Percentiles rank a stretch among this genome's conserved stretches.
These are phyloP conservation scores for Endoconidiophora laricicola DNA, from an alignment of 2,329 filamentous ascomycete genomes.

Conservation along the genomic window DNA sequence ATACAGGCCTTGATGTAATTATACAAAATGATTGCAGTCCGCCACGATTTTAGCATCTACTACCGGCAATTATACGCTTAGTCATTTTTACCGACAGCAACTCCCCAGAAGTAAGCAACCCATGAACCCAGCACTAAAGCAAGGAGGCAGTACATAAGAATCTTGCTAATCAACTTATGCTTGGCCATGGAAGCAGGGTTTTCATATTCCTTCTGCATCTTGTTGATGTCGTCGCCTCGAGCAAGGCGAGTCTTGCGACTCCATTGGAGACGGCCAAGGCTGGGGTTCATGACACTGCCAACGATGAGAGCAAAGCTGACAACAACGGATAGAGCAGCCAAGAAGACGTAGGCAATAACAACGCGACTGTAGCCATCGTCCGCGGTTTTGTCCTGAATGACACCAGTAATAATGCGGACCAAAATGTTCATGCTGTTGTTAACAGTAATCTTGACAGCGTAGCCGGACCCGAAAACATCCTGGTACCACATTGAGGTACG, in stretches of 20 bases:
- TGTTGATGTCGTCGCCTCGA: slow-evolving; percentile 27
- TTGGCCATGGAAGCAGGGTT: slow-evolving; percentile 19
- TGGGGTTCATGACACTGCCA: slow-evolving; percentile 23
- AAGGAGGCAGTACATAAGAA: slow-evolving; percentile 27
- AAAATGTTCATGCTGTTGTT: slow-evolving; percentile 49
- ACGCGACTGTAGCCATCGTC: slow-evolving; percentile 38
- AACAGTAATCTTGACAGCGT: slow-evolving; percentile 42
- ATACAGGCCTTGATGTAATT: too few relatives aligned
- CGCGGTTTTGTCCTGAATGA: slow-evolving; percentile 37
- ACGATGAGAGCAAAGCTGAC: slow-evolving; percentile 26
- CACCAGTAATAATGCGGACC: slow-evolving; percentile 38
- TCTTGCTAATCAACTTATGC: slow-evolving; percentile 26
- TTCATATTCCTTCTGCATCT: slow-evolving; percentile 26
- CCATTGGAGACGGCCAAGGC: slow-evolving; percentile 38
- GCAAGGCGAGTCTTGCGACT: slow-evolving; percentile 34
- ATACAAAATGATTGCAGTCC: neutral
- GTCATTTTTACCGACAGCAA: slow-evolving; percentile 33
- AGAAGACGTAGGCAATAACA: slow-evolving; percentile 36
- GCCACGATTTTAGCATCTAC: neutral
- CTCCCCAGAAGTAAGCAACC: slow-evolving; percentile 43
- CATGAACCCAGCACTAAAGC: slow-evolving; percentile 34
- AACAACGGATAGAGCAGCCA: slow-evolving; percentile 31
- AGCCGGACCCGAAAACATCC: slow-evolving; percentile 42
- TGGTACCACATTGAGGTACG: slow-evolving; percentile 43
- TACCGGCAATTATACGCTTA: slow-evolving; percentile 1